phyloP scores from a whole-genome alignment of 257 asterid genomes.

The Leptodermis oblonga region DNA sequence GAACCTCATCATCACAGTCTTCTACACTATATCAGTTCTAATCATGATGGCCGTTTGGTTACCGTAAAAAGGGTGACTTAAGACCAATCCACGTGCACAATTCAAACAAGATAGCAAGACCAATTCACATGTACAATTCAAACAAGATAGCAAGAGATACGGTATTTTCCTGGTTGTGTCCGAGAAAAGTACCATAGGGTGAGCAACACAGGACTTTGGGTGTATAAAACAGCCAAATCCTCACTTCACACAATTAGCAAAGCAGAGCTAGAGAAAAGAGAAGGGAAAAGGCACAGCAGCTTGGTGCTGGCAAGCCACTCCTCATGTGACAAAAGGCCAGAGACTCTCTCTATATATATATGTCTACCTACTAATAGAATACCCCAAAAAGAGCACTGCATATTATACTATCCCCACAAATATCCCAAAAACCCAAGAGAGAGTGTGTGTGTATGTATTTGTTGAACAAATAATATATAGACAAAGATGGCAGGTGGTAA shows the following conservation, averaged over 20 bases:
- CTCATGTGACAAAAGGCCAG: neutral
- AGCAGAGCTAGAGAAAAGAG: too few relatives aligned
- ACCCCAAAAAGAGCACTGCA: neutral
- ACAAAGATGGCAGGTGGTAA: constrained; percentile 39
- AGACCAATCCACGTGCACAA: neutral
- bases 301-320: too few relatives aligned
- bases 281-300: too few relatives aligned
- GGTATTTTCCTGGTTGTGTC: neutral
- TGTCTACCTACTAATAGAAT: too few relatives aligned
- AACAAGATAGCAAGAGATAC: neutral
- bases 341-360: neutral
- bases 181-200: neutral
- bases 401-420: neutral
- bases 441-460: too few relatives aligned
- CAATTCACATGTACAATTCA: too few relatives aligned
- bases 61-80: constrained; percentile 1
- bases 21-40: too few relatives aligned
- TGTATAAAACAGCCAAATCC: too few relatives aligned
- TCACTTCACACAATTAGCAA: neutral
- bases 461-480: neutral
- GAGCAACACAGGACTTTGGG: too few relatives aligned
- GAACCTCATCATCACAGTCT: too few relatives aligned
- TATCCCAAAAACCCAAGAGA: too few relatives aligned
- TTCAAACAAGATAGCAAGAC: too few relatives aligned
- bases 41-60: neutral